Percentiles rank a stretch among this genome's conserved stretches.
Conservation (phyloP, 2,329 filamentous ascomycete species). For the Trichoderma aggressivum region DNA sequence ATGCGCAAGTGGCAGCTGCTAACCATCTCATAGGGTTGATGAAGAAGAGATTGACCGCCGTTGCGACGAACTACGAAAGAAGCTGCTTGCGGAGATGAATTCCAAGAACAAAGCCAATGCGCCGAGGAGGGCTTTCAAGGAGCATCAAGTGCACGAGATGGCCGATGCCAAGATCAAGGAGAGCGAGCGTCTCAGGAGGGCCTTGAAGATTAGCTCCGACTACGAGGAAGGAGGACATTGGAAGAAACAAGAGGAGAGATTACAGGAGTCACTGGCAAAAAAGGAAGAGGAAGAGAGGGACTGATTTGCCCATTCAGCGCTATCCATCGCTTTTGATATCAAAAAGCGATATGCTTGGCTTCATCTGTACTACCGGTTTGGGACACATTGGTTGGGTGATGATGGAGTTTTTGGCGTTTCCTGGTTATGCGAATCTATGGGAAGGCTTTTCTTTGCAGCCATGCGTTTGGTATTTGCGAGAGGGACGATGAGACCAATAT, state of each 20-base stretch:
- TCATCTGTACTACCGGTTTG: neutral
- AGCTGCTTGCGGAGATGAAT: conserved; percentile 40
- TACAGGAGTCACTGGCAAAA: conserved; percentile 44
- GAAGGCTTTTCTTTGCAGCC: neutral
- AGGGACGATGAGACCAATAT: neutral
- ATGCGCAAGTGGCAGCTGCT: conserved; percentile 16
- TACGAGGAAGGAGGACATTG: conserved; percentile 86
- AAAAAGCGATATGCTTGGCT: neutral
- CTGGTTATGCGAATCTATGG: neutral
- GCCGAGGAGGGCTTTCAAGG: conserved; percentile 64
- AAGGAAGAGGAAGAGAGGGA: conserved; percentile 32
- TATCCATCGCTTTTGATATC: neutral
- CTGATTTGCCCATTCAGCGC: neutral
- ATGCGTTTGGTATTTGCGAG: neutral
- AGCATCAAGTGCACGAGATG: conserved; percentile 93
- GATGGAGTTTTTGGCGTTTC: neutral
- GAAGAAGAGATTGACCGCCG: conserved; percentile 85
- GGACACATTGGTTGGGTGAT: neutral
- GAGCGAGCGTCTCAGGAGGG: conserved; percentile 81
- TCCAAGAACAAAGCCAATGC: conserved; percentile 32
- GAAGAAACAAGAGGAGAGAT: conserved; percentile 74
- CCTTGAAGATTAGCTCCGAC: conserved; percentile 80
- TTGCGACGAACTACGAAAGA: conserved; percentile 42
- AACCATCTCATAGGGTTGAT: conserved; percentile 53
- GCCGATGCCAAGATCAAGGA: conserved; percentile 96